A percentile compares a stretch with the other conserved stretches of the same genome.
Conservation (phyloP, 2,329 filamentous ascomycete species). For the Talaromyces marneffei region DNA sequence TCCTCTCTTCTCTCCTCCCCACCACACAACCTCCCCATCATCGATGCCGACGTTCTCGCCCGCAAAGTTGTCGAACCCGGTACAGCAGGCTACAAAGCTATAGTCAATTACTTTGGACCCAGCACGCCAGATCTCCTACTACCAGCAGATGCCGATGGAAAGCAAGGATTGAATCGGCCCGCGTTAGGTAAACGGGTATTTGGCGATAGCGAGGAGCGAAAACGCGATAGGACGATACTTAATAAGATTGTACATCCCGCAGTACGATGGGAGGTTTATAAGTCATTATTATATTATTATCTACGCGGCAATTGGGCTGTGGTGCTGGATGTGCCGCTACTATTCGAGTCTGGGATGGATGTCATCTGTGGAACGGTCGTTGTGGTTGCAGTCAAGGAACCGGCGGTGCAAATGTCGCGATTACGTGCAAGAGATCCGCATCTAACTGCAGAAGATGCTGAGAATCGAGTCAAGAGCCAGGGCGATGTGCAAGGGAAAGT, state of each 20-base stretch:
- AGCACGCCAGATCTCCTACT: conserved; percentile 82
- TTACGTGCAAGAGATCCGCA: conserved; percentile 70
- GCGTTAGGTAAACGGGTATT: conserved; percentile 83
- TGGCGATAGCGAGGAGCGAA: conserved; percentile 65
- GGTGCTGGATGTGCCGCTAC: conserved; percentile 81
- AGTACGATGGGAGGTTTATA: conserved; percentile 76
- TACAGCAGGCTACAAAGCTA: conserved; percentile 73
- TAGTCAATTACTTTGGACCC: conserved; percentile 73
- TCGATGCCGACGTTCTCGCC: conserved; percentile 90
- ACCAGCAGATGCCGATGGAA: conserved; percentile 48
- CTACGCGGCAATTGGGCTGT: conserved; percentile 76
- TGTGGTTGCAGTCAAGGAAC: conserved; percentile 78
- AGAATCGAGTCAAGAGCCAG: conserved; percentile 80
- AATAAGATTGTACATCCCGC: conserved; percentile 92
- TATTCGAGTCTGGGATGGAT: conserved; percentile 87
- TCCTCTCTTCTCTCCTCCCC: conserved; percentile 72
- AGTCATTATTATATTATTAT: conserved; percentile 66
- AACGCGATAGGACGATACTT: conserved; percentile 66
- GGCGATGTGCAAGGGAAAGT: conserved; percentile 81
- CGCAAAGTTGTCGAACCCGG: conserved; percentile 93
- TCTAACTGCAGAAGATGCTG: conserved; percentile 76
- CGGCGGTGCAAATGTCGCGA: conserved; percentile 73
- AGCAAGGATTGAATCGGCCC: conserved; percentile 74
- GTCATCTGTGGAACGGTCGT: conserved; percentile 76
- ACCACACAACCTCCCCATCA: conserved; percentile 80